These are phyloP conservation scores for Chamaecyparis obtusa DNA, from an alignment of 75 land plant species.

Conservation along the genomic window DNA sequence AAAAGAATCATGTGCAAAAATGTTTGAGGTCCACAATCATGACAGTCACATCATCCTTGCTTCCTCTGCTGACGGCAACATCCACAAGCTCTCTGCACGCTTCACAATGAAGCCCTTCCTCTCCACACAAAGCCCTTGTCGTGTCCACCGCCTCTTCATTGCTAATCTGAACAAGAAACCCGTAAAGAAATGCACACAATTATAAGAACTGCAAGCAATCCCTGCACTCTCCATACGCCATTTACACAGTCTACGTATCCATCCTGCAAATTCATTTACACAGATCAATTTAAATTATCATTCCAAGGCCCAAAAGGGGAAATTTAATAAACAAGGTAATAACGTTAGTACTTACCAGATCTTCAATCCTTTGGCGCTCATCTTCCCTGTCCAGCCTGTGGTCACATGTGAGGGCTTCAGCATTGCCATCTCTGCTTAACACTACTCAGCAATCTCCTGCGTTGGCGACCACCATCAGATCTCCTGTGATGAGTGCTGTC, in stretches of 20 bases:
- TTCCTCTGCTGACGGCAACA: constrained; percentile 34
- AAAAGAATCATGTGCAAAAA: constrained; percentile 2
- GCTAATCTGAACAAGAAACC: constrained; percentile 27
- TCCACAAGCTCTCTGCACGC: constrained; percentile 47
- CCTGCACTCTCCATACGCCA: constrained; percentile 72
- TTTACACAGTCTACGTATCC: constrained; percentile 45
- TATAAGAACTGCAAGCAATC: constrained; percentile 39
- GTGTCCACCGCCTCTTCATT: constrained; percentile 69
- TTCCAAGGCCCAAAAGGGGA: no score
- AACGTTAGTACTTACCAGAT: no score
- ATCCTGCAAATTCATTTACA: constrained; percentile 30
- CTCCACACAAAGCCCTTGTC: constrained; percentile 28
- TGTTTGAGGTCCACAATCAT: constrained; percentile 42
- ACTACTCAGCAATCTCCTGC: no score
- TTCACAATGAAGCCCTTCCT: background rate
- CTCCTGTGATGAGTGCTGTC: no score
- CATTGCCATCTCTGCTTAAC: no score
- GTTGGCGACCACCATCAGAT: no score
- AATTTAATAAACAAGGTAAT: no score
- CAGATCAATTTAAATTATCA: no score
- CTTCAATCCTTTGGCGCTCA: no score
- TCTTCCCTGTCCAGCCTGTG: no score
- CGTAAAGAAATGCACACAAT: background rate
- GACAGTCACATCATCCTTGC: constrained; percentile 44
- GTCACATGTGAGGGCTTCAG: no score